These are phyloP conservation scores for Volutella citrinella DNA, from an alignment of 2,329 filamentous ascomycete species.

Conservation along the genomic window DNA sequence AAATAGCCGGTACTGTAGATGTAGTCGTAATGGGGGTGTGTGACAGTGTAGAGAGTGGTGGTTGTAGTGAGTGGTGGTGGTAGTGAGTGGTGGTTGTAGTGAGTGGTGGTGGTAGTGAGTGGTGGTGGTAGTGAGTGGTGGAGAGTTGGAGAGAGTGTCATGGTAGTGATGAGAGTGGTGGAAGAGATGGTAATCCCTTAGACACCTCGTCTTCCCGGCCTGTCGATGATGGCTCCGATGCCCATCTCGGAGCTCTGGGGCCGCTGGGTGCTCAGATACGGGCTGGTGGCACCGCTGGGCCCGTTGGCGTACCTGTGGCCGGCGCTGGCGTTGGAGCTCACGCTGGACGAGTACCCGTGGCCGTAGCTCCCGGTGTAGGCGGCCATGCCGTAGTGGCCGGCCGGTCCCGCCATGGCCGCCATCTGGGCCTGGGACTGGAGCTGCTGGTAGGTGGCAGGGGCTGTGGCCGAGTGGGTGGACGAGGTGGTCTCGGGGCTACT, in stretches of 20 bases:
- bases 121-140: background rate
- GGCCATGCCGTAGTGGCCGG: slow-evolving; percentile 21
- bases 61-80: background rate
- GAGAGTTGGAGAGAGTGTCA: background rate
- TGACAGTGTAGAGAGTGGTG: background rate
- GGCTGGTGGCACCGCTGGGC: slow-evolving; percentile 38
- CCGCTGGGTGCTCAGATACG: slow-evolving; percentile 46
- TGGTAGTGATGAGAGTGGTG: background rate
- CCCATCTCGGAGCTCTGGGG: slow-evolving; percentile 59
- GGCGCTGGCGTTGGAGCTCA: slow-evolving; percentile 44
- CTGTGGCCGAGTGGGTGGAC: slow-evolving; percentile 36
- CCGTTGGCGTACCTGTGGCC: slow-evolving; percentile 32
- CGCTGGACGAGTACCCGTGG: slow-evolving; percentile 52
- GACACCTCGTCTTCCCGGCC: slow-evolving; percentile 33
- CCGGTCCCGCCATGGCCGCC: slow-evolving; percentile 11
- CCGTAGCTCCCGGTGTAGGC: slow-evolving; percentile 20
- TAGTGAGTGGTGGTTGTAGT: background rate
- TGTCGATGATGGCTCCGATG: slow-evolving; percentile 58
- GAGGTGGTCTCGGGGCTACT: slow-evolving; percentile 51
- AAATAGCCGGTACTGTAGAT: too few relatives aligned
- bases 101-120: slow-evolving; percentile 2
- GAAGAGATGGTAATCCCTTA: too few relatives aligned
- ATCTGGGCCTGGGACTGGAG: slow-evolving; percentile 22
- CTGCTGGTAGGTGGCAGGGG: slow-evolving; percentile 28
- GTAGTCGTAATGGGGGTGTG: too few relatives aligned